phyloP scores from a whole-genome alignment of 2,329 filamentous ascomycete genomes.

The Hypoxylon sp. region DNA sequence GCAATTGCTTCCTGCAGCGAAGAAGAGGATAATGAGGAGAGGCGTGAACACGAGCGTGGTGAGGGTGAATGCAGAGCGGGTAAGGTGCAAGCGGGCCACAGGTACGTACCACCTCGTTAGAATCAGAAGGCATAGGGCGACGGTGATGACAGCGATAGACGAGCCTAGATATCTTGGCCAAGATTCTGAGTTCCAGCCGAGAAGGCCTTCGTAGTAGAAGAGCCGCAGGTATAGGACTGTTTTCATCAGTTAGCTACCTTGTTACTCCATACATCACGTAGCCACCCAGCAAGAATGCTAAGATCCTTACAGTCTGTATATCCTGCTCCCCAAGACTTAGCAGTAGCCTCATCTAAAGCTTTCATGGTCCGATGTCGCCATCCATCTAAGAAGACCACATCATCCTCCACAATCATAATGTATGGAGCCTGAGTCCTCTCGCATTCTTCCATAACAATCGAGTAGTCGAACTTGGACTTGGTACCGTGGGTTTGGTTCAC shows the following conservation, averaged over 20 bases:
- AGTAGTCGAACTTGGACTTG: conserved; percentile 47
- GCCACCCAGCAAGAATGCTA: background rate
- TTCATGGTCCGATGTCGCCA: conserved; percentile 46
- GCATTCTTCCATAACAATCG: conserved; percentile 48
- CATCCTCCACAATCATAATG: conserved; percentile 50
- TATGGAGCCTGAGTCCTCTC: conserved; percentile 43
- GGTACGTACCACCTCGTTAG: conserved; percentile 35
- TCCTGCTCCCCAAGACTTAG: conserved; percentile 44
- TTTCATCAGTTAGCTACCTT: conserved; percentile 9
- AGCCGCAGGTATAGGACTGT: conserved; percentile 51
- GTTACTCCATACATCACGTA: background rate
- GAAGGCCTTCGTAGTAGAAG: conserved; percentile 51
- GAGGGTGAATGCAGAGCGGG: conserved; percentile 35
- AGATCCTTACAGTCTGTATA: conserved; percentile 16
- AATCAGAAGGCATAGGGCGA: conserved; percentile 17
- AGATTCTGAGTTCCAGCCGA: conserved; percentile 51
- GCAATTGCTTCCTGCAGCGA: conserved; percentile 48
- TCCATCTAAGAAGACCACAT: conserved; percentile 51
- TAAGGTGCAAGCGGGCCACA: conserved; percentile 35
- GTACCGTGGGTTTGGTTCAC: conserved; percentile 32
- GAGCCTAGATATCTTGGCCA: conserved; percentile 47
- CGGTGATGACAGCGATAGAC: conserved; percentile 24
- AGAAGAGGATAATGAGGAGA: conserved; percentile 48
- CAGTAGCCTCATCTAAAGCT: conserved; percentile 39
- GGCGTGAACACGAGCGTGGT: conserved; percentile 44